phyloP scores from a whole-genome alignment of 2,329 filamentous ascomycete genomes.

The Nemania abortiva region DNA sequence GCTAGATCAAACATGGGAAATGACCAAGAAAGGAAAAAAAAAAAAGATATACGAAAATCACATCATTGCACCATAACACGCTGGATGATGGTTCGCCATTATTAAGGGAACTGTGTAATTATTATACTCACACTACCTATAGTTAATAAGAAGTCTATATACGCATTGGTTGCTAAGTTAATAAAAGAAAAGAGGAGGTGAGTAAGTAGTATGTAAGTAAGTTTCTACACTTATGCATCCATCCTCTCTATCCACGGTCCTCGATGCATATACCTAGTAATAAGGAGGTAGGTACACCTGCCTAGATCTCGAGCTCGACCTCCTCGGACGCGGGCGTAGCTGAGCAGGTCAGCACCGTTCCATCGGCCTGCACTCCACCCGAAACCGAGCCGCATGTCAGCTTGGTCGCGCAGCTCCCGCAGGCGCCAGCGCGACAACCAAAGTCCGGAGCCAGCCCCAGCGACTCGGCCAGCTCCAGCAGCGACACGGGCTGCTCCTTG shows the following conservation, averaged over 20 bases:
- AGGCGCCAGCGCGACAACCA: constrained; percentile 43
- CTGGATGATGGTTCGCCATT: too few species aligned
- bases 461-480: constrained; percentile 45
- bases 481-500: constrained; percentile 36
- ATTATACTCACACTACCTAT: too few species aligned
- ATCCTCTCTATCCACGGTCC: background rate
- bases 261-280: too few species aligned
- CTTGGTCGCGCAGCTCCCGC: constrained; percentile 43
- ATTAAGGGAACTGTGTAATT: too few species aligned
- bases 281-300: background rate
- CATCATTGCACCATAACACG: background rate
- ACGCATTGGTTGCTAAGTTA: too few species aligned
- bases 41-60: background rate
- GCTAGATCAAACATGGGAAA: background rate
- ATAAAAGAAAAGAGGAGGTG: too few species aligned
- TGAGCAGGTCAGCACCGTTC: constrained; percentile 43
- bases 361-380: constrained; percentile 43
- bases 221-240: too few species aligned
- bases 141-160: too few species aligned
- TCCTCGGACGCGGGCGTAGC: constrained; percentile 42
- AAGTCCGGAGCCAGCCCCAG: constrained; percentile 44
- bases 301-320: constrained; percentile 36
- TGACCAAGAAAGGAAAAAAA: background rate
- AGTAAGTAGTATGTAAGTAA: too few species aligned
- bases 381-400: constrained; percentile 42